phyloP scores from a whole-genome alignment of 2,329 filamentous ascomycete genomes.

The Fusarium buharicum region DNA sequence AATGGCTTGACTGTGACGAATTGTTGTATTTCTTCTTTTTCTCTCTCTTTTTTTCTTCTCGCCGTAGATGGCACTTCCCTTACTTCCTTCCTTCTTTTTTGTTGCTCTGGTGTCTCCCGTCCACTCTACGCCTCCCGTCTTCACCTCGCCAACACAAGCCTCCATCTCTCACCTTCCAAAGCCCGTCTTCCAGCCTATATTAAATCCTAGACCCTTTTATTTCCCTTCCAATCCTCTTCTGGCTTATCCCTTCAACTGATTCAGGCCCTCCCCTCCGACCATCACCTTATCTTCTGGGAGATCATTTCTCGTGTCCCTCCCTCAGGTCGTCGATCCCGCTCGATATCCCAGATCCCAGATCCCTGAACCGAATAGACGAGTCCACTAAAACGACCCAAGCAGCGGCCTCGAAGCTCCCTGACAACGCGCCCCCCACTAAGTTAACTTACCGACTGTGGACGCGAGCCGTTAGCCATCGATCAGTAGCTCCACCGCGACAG shows the following conservation, averaged over 20 bases:
- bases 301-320: constrained; percentile 19
- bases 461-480: constrained; percentile 38
- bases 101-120: constrained; percentile 17
- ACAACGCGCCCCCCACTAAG: constrained; percentile 24
- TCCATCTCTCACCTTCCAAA: constrained; percentile 13
- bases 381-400: constrained; percentile 38
- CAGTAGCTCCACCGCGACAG: constrained; percentile 34
- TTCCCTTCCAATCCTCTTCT: constrained; percentile 2
- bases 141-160: constrained; percentile 34
- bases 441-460: constrained; percentile 31
- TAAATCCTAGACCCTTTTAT: constrained; percentile 17
- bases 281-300: constrained; percentile 30
- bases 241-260: constrained; percentile 15
- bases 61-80: neutral
- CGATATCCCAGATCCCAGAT: constrained; percentile 40
- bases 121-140: constrained; percentile 1
- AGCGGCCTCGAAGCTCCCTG: constrained; percentile 31
- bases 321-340: constrained; percentile 38
- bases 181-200: constrained; percentile 12
- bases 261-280: constrained; percentile 23
- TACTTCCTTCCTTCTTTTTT: constrained; percentile 7
- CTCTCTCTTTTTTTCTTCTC: neutral
- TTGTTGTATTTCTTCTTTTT: constrained; percentile 15
- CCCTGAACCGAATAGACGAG: constrained; percentile 32
- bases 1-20: constrained; percentile 34